phyloP scores from a whole-genome alignment of 192 early-diverging fungal genomes.

The Piromyces finnis region DNA sequence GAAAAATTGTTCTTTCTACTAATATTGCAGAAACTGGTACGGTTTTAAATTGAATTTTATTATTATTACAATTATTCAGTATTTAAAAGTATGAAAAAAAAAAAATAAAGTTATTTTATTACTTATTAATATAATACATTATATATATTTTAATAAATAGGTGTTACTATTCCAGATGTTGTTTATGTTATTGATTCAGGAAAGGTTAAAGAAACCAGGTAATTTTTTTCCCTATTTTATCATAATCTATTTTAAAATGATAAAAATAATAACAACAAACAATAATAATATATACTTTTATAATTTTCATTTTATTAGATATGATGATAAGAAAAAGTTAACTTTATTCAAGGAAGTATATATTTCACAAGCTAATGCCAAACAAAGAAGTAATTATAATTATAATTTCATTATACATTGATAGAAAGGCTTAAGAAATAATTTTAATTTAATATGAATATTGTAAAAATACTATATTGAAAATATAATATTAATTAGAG shows the following conservation, averaged over 20 bases:
- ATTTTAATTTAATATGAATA: no score
- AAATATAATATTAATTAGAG: not conserved
- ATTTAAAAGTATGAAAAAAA: no score
- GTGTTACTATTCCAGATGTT: conserved; percentile 44
- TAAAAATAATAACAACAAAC: no score
- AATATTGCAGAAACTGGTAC: conserved; percentile 70
- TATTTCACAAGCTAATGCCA: conserved; percentile 43
- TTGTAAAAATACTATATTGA: no score
- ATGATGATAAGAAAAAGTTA: not conserved
- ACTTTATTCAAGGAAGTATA: conserved; percentile 31
- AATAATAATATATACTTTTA: no score
- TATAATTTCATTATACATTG: no score
- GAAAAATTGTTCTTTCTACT: conserved; percentile 59
- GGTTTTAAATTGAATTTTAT: no score
- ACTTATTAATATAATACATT: no score
- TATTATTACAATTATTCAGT: no score
- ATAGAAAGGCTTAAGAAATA: no score
- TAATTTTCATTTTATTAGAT: not conserved
- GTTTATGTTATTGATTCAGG: conserved; percentile 64
- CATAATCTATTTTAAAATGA: no score
- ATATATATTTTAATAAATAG: conserved; percentile 1
- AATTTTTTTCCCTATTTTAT: conserved; percentile 1
- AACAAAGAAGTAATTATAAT: conserved; percentile 28
- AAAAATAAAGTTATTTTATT: no score
- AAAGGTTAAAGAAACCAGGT: conserved; percentile 52